Base-by-base conservation (phyloP, 164 flowering plant genomes). In the Kingdonia uniflora region DNA sequence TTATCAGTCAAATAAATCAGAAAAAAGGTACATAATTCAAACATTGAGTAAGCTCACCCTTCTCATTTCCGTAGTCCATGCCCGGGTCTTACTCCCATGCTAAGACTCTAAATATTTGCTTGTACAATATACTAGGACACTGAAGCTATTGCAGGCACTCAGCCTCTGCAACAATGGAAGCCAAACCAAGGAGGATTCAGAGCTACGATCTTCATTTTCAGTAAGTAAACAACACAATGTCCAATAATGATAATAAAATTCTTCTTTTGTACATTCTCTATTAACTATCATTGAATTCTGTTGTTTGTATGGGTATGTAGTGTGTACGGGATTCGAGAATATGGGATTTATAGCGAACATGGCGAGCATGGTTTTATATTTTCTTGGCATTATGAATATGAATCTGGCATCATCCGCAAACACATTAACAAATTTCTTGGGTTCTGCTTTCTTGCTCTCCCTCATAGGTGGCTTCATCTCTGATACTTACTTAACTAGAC, bases 401-500 rank as follows among this genome's bases (percentile, higher is more conserved):
- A 56, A 68, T 37, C 0, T 64, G 2, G 29, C 76, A 2, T 40
- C 40, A 7, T 53, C 84, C 15, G 71, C 82, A 17, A 79, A 66
- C 44, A 75, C 82, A 12, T 60, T 75, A 3, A 79, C 80, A 14
- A 79, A 74, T 65, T 68, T 79, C 43, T 46, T 79, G 74, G 87
- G 84, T 3, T 20, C 76, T 19, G 63, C 78, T 41, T 79, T 73
- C 77, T 45, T 76, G 63, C 76, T 79, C 43, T 59, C 80, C 19
- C 42, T 77, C 8, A 2, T 75, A 2, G 84, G 87, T 1, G 84
- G 77, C 46, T 75, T 76, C 78, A 69, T 81, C 50, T 75, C 87
- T 0, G 87, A 81, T 45, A 71, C 77, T 22, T 77, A 59, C 59
- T 12, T 81, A 15, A 72, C 40, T 56, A 58, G 82, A 47, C 51